These are phyloP conservation scores for Thermoascus crustaceus DNA, from an alignment of 2,329 filamentous ascomycete genomes.

Conservation along the genomic window DNA sequence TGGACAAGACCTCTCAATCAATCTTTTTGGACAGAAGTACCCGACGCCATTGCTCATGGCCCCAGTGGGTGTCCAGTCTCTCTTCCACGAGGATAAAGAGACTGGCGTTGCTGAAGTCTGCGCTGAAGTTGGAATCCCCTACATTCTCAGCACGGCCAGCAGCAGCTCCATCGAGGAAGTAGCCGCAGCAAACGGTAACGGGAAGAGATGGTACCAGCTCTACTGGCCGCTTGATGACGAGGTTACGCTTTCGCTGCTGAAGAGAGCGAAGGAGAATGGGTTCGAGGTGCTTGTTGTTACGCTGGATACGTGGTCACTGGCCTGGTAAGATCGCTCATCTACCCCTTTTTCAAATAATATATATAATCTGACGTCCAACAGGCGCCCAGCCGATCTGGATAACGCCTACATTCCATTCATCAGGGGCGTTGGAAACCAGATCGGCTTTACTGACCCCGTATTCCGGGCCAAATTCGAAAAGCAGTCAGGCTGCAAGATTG, in stretches of 20 bases:
- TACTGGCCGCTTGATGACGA: slow-evolving; percentile 64
- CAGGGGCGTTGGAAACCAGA: slow-evolving; percentile 49
- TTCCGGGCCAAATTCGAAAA: slow-evolving; percentile 52
- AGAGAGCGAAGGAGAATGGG: slow-evolving; percentile 53
- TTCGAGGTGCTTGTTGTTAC: slow-evolving; percentile 63
- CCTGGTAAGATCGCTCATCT: slow-evolving; percentile 40
- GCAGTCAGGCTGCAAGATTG: slow-evolving; percentile 36
- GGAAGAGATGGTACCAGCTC: slow-evolving; percentile 62
- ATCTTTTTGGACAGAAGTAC: slow-evolving; percentile 45
- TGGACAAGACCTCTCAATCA: slow-evolving; percentile 41
- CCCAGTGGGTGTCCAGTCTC: slow-evolving; percentile 60
- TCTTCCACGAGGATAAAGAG: slow-evolving; percentile 60
- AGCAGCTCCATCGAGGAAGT: slow-evolving; percentile 59
- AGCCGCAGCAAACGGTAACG: slow-evolving; percentile 49
- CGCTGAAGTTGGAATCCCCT: slow-evolving; percentile 53
- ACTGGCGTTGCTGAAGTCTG: slow-evolving; percentile 56
- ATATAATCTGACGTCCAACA: not conserved
- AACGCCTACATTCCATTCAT: slow-evolving; percentile 48
- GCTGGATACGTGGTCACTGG: slow-evolving; percentile 60
- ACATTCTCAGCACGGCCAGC: slow-evolving; percentile 59
- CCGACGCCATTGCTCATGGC: slow-evolving; percentile 53
- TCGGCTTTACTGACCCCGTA: slow-evolving; percentile 60
- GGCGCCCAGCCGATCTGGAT: slow-evolving; percentile 58
- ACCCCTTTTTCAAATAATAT: not conserved
- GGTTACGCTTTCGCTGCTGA: slow-evolving; percentile 56